phyloP scores from a whole-genome alignment of 106 monocot genomes.

The Acorus calamus region DNA sequence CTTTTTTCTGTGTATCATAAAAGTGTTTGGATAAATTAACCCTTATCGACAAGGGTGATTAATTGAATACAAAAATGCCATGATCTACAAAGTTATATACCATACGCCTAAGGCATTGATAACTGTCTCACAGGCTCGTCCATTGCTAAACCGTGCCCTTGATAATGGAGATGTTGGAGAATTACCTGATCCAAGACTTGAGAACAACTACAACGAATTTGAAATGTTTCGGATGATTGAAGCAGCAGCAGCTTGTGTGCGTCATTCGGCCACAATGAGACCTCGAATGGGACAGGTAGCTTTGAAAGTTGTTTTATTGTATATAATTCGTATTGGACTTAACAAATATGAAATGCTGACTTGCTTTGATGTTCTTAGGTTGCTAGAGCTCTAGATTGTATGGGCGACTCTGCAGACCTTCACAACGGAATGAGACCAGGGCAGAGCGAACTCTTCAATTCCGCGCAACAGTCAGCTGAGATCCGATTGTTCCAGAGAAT shows the following conservation, averaged over 20 bases:
- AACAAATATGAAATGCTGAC: neutral
- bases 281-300: slow-evolving; percentile 82
- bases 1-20: no score
- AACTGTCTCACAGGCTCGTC: slow-evolving; percentile 58
- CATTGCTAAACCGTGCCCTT: slow-evolving; percentile 48
- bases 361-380: slow-evolving; percentile 18
- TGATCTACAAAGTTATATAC: no score
- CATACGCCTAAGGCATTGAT: neutral
- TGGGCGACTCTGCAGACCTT: slow-evolving; percentile 30
- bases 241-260: slow-evolving; percentile 78
- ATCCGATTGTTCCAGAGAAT: slow-evolving; percentile 42
- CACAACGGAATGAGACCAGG: slow-evolving; percentile 54
- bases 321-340: neutral
- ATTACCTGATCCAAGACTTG: slow-evolving; percentile 61
- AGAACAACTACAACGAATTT: slow-evolving; percentile 46
- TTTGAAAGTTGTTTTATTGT: neutral
- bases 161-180: slow-evolving; percentile 57
- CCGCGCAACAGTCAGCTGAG: slow-evolving; percentile 33
- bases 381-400: slow-evolving; percentile 48
- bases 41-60: no score
- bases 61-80: no score
- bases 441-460: slow-evolving; percentile 38
- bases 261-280: slow-evolving; percentile 80
- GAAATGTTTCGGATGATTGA: slow-evolving; percentile 95
- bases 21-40: no score